Conservation (phyloP, 208 protist genomes). For the Lotmaria passim region DNA sequence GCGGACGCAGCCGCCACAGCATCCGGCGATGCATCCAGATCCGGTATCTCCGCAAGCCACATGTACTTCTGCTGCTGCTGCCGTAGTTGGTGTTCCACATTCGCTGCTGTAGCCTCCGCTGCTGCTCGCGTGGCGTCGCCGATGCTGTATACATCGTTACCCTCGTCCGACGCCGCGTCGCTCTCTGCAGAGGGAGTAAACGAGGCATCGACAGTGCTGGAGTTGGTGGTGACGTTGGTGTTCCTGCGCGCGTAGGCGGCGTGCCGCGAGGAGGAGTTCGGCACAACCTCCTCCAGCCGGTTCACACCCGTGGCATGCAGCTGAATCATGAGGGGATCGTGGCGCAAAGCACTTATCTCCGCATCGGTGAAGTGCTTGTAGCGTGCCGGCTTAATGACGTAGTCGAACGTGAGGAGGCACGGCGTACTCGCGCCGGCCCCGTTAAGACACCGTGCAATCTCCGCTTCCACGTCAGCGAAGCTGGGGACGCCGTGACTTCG, state of each 20-base stretch:
- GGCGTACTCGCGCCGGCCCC: constrained; percentile 15
- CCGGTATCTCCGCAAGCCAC: background rate
- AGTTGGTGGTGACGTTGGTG: background rate
- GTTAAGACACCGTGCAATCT: constrained; percentile 14
- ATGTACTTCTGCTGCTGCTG: background rate
- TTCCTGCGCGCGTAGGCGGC: background rate
- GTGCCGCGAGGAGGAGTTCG: background rate
- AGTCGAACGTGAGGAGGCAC: constrained; percentile 17
- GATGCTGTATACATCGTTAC: background rate
- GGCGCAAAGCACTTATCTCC: background rate
- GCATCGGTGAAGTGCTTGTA: constrained; percentile 1
- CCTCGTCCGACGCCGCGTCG: too few species aligned
- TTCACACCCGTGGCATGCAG: constrained; percentile 7
- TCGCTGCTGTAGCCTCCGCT: background rate
- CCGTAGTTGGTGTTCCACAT: background rate
- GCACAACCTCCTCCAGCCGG: constrained; percentile 16
- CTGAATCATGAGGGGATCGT: constrained; percentile 3
- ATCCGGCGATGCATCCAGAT: background rate
- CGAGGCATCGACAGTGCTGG: background rate
- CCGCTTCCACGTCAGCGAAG: background rate
- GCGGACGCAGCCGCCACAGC: background rate
- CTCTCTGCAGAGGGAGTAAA: too few species aligned
- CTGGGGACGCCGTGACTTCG: background rate
- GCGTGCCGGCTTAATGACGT: constrained; percentile 6
- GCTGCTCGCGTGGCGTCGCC: background rate